phyloP scores from a whole-genome alignment of 331 rosid genomes.

The Phaseolus coccineus region DNA sequence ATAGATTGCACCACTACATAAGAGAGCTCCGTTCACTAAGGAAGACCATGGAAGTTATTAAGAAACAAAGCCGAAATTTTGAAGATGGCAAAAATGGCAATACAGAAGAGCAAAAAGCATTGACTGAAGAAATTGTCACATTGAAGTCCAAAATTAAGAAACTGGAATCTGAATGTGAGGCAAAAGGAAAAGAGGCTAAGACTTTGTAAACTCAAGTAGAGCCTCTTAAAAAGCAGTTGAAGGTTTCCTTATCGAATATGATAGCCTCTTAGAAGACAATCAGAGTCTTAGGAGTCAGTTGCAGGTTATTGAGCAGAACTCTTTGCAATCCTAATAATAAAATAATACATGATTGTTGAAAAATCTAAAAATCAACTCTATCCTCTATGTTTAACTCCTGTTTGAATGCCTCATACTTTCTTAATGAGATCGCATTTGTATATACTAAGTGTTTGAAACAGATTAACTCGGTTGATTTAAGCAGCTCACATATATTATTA shows the following conservation, averaged over 20 bases:
- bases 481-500: constrained; percentile 16
- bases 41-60: constrained; percentile 90
- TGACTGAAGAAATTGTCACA: too few species aligned
- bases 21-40: constrained; percentile 86
- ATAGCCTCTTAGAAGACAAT: constrained; percentile 84
- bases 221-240: constrained; percentile 76
- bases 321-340: constrained; percentile 52
- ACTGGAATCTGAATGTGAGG: constrained; percentile 70
- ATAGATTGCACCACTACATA: constrained; percentile 86
- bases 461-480: constrained; percentile 24
- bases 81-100: constrained; percentile 66
- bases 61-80: constrained; percentile 77
- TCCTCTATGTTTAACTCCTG: constrained; percentile 42
- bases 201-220: too few species aligned
- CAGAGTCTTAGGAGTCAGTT: constrained; percentile 76
- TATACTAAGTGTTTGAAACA: constrained; percentile 5
- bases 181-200: too few species aligned
- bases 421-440: constrained; percentile 35
- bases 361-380: constrained; percentile 29
- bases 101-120: too few species aligned
- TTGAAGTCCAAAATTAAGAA: too few species aligned
- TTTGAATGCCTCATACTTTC: constrained; percentile 31
- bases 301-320: constrained; percentile 57
- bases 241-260: constrained; percentile 85
- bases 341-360: constrained; percentile 25